phyloP scores from a whole-genome alignment of 805 yeast genomes.

The Clavispora santaluciae region DNA sequence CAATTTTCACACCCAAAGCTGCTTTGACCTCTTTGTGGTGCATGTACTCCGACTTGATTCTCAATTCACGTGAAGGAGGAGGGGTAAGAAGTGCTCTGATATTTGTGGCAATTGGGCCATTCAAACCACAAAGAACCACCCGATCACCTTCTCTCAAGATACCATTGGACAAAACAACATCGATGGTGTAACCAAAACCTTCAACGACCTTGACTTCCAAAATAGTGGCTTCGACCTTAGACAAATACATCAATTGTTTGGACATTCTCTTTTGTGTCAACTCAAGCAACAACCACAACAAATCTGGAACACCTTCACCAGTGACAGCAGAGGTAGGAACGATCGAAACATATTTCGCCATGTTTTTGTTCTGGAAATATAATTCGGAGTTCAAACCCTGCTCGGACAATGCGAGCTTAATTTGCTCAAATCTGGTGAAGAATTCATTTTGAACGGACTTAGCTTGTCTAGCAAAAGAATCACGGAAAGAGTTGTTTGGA shows the following conservation, averaged over 20 bases:
- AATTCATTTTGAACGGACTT: constrained; percentile 89
- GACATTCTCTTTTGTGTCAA: constrained; percentile 98
- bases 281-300: constrained; percentile 90
- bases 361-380: constrained; percentile 90
- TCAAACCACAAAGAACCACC: constrained; percentile 93
- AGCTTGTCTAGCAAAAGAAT: constrained; percentile 77
- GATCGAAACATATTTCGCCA: constrained; percentile 89
- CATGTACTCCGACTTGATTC: constrained; percentile 93
- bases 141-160: constrained; percentile 91
- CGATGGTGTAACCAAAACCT: constrained; percentile 98
- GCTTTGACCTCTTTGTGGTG: constrained; percentile 98
- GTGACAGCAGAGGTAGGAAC: constrained; percentile 99
- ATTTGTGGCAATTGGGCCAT: constrained; percentile 96
- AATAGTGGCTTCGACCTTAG: constrained; percentile 92
- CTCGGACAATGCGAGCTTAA: constrained; percentile 89
- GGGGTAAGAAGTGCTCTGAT: constrained; percentile 96
- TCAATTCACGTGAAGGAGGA: constrained; percentile 92
- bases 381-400: constrained; percentile 98
- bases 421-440: constrained; percentile 77
- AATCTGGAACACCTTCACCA: constrained; percentile 99
- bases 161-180: constrained; percentile 97
- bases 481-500: constrained; percentile 95
- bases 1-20: constrained; percentile 97
- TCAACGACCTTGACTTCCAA: constrained; percentile 97
- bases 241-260: constrained; percentile 92